phyloP scores from a whole-genome alignment of 345 rosid genomes.

The Rhizophora mangle region DNA sequence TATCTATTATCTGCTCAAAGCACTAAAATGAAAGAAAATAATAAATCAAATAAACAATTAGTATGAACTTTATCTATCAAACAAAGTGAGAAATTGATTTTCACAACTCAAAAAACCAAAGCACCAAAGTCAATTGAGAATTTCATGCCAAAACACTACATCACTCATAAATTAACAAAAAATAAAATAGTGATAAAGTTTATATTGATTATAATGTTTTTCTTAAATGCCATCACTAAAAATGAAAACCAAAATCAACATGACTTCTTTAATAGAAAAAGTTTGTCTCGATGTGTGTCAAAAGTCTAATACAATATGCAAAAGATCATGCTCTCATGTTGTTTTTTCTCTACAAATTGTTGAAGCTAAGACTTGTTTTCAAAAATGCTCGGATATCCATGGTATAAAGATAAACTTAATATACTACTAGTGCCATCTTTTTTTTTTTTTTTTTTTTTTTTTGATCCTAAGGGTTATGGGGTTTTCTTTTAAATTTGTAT shows the following conservation, averaged over 20 bases:
- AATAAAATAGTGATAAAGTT: too few relatives aligned
- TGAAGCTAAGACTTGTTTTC: constrained; percentile 25
- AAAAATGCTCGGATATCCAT: constrained; percentile 30
- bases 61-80: too few relatives aligned
- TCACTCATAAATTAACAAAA: too few relatives aligned
- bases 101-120: too few relatives aligned
- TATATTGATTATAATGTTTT: too few relatives aligned
- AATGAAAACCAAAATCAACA: constrained; percentile 54
- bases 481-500: background rate
- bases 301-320: constrained; percentile 50
- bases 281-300: constrained; percentile 48
- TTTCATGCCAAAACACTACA: too few relatives aligned
- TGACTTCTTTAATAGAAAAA: constrained; percentile 43
- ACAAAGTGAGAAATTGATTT: too few relatives aligned
- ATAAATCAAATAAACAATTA: too few relatives aligned
- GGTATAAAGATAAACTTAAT: constrained; percentile 26
- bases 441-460: background rate
- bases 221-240: constrained; percentile 60
- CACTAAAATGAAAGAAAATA: too few relatives aligned
- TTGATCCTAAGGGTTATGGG: background rate
- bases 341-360: constrained; percentile 28
- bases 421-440: background rate
- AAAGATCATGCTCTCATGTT: constrained; percentile 39
- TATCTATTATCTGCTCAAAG: too few relatives aligned
- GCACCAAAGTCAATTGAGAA: too few relatives aligned